These are phyloP conservation scores for Calocera viscosa DNA, from an alignment of 768 basidiomycete species.

Conservation along the genomic window DNA sequence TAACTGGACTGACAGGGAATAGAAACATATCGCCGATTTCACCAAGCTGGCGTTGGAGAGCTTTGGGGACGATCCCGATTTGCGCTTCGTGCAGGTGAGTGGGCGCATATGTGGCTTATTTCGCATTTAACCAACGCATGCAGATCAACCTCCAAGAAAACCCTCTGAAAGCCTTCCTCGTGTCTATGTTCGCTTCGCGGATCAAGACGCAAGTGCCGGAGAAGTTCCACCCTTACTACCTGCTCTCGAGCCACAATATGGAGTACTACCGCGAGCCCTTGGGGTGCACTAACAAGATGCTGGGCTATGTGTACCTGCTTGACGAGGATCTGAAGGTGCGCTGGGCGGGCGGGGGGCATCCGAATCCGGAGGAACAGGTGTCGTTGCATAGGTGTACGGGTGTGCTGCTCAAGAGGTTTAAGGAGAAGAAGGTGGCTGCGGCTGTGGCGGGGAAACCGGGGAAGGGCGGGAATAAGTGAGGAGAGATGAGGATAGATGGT, in stretches of 20 bases:
- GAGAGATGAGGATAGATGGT: background rate
- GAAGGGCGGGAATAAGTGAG: background rate
- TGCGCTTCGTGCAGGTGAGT: constrained; percentile 50
- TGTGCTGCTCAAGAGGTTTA: constrained; percentile 47
- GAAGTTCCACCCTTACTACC: constrained; percentile 54
- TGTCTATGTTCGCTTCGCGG: constrained; percentile 67
- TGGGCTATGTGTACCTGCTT: constrained; percentile 86
- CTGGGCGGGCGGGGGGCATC: constrained; percentile 87
- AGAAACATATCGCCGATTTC: constrained; percentile 75
- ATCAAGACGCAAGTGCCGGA: constrained; percentile 55
- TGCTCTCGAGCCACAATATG: constrained; percentile 72
- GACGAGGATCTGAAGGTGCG: constrained; percentile 74
- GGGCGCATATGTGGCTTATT: too few relatives aligned
- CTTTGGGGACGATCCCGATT: constrained; percentile 45
- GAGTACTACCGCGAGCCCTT: constrained; percentile 75
- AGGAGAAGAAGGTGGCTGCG: background rate
- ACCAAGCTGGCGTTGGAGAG: constrained; percentile 41
- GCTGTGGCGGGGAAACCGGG: background rate
- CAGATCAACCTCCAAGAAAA: constrained; percentile 90
- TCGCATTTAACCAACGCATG: background rate
- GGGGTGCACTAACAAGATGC: constrained; percentile 76
- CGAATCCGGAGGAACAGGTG: constrained; percentile 56
- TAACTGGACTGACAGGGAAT: background rate
- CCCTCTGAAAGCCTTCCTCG: constrained; percentile 77
- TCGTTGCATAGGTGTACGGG: constrained; percentile 56